These are phyloP conservation scores for Areca catechu DNA, from an alignment of 176 grass and related monocot species.

Conservation along the genomic window DNA sequence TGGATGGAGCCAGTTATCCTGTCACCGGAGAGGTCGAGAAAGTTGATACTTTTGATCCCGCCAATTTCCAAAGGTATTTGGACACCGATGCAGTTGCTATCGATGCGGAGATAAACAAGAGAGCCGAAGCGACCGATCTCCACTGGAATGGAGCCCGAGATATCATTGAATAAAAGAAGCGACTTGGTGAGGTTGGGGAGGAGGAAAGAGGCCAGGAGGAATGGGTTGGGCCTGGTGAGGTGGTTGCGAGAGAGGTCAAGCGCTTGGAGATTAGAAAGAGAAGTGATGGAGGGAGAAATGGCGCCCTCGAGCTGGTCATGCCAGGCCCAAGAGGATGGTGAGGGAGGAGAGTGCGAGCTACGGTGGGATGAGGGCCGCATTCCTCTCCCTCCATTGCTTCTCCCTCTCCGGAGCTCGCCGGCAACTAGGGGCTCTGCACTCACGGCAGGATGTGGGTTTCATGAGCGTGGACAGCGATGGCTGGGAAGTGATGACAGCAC, in stretches of 20 bases:
- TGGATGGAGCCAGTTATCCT: conserved; percentile 49
- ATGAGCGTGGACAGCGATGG: conserved; percentile 43
- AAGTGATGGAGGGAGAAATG: conserved; percentile 42
- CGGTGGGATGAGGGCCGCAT: conserved; percentile 55
- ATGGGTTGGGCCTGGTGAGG: too few species aligned
- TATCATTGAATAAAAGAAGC: conserved; percentile 73
- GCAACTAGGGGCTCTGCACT: conserved; percentile 74
- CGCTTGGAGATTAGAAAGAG: too few species aligned
- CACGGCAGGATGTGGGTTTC: conserved; percentile 87
- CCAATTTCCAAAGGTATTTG: conserved; percentile 33
- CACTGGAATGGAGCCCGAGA: conserved; percentile 52
- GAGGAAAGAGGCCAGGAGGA: too few species aligned
- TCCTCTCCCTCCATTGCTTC: too few species aligned
- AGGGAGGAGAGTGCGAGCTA: conserved; percentile 49
- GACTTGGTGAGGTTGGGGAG: conserved; percentile 84
- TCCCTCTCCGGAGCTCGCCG: conserved; percentile 56
- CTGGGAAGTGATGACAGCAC: conserved; percentile 14
- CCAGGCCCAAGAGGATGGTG: conserved; percentile 75
- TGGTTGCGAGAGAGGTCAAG: too few species aligned
- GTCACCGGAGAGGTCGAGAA: conserved; percentile 76
- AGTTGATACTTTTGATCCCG: conserved; percentile 64
- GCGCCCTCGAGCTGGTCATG: conserved; percentile 83
- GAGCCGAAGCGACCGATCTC: conserved; percentile 50
- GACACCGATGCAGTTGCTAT: conserved; percentile 51
- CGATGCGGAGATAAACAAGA: conserved; percentile 60